These are phyloP conservation scores for Magnusiomyces tetraspermus DNA, from an alignment of 1,139 yeast genomes.

Conservation along the genomic window DNA sequence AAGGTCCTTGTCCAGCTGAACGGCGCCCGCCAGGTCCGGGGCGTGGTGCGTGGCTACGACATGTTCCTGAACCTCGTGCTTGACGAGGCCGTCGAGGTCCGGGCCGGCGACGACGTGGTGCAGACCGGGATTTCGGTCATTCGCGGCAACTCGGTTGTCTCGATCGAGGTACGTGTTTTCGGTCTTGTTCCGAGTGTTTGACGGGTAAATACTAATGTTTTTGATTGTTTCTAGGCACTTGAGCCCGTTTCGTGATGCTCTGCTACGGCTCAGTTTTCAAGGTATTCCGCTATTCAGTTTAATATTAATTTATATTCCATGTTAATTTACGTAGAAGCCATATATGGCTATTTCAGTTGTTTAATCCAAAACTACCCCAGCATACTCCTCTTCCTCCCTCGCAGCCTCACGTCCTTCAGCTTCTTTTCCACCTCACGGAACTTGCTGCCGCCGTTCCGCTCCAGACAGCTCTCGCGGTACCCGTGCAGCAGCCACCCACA, in stretches of 20 bases:
- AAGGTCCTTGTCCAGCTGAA: constrained; percentile 60
- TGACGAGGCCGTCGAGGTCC: constrained; percentile 63
- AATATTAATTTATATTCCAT: too few species aligned
- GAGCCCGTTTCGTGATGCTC: neutral
- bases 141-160: constrained; percentile 38
- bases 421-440: constrained; percentile 49
- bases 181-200: neutral
- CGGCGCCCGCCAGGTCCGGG: constrained; percentile 63
- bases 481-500: constrained; percentile 68
- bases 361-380: constrained; percentile 42
- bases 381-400: constrained; percentile 96
- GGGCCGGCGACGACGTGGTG: constrained; percentile 40
- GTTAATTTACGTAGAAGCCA: too few species aligned
- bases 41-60: constrained; percentile 71
- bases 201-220: neutral
- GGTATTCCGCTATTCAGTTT: neutral
- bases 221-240: neutral
- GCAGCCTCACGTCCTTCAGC: constrained; percentile 72
- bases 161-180: constrained; percentile 28
- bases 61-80: constrained; percentile 65
- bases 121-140: constrained; percentile 44
- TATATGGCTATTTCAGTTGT: too few species aligned
- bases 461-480: constrained; percentile 35
- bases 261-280: neutral
- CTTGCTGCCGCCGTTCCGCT: constrained; percentile 27